Base-by-base conservation (phyloP, 148 eudicot species). In the Tetragonia tetragonoides region DNA sequence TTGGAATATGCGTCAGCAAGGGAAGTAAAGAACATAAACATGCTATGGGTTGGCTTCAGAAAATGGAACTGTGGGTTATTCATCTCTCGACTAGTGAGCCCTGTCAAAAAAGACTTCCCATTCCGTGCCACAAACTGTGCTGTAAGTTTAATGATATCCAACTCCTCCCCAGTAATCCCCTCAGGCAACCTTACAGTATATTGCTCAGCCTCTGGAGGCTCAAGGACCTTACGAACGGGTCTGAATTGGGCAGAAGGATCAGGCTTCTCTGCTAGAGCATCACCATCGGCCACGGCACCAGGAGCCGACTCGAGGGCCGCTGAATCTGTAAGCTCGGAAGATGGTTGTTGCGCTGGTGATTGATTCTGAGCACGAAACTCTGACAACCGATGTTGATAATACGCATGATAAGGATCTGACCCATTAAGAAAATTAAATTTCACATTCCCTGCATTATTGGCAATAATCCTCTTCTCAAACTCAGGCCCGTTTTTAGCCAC, bases 1-100 rank as follows among this genome's bases (percentile, higher is more conserved):
- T 89, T 91, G 16, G 96, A 91, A 77, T 92, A 92, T 2, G 97
- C 93, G 85, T 92, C 97, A 57, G 90, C 93, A 70, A 92, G 92
- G 39, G 97, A 88, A 37, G 97, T 90, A 72, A 92, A 92, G 76
- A 90, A 90, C 89, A 87, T 88, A 75, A 89, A 92, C 97, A 92
- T 88, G 74, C 93, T 92, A 76, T 92, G 97, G 7, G 91, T 88
- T 10, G 97, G 93, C 85, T 87, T 89, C 76, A 92, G 77, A 84
- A 92, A 92, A 80, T 92, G 90, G 74, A 92, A 92, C 74, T 88
- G 97, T 1, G 89, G 92, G 82, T 88, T 92, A 67, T 85, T 92
- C 75, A 82, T 87, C 87, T 90, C 93, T 40, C 92, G 85, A 70
- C 91, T 90, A 14, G 90, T 88, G 74, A 92, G 83, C 40, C 93